Conservation (phyloP, 140 eudicot genomes). For the Cichorium intybus region DNA sequence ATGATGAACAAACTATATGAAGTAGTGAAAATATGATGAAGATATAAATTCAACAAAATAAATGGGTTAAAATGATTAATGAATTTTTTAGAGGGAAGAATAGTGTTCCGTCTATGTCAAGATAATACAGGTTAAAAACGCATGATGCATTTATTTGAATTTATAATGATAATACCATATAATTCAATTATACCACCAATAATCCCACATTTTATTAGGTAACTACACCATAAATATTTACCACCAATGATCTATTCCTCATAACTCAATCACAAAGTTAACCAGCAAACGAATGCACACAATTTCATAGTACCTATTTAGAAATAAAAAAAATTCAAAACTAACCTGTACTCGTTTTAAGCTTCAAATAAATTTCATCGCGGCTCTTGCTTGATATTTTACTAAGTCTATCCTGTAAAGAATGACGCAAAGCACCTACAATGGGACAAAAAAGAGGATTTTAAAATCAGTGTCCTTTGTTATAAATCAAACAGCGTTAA, state of each 20-base stretch:
- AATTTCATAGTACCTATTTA: background rate
- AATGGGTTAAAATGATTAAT: no score
- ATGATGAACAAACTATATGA: no score
- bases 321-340: slow-evolving; percentile 1
- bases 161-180: slow-evolving; percentile 2
- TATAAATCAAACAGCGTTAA: slow-evolving; percentile 17
- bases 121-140: background rate
- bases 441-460: slow-evolving; percentile 13
- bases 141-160: background rate
- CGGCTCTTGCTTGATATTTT: slow-evolving; percentile 84
- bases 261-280: slow-evolving; percentile 6
- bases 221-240: slow-evolving; percentile 1
- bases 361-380: slow-evolving; percentile 90
- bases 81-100: no score
- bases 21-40: no score
- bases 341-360: slow-evolving; percentile 95
- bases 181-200: background rate
- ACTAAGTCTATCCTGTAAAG: slow-evolving; percentile 92
- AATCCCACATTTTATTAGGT: slow-evolving; percentile 1
- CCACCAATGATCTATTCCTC: background rate
- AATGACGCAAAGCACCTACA: slow-evolving; percentile 90
- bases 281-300: slow-evolving; percentile 10
- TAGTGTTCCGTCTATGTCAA: background rate
- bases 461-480: background rate
- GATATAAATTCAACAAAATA: background rate